A percentile compares a stretch with the other conserved stretches of the same genome.
Evolutionary conservation across 345 rosid genomes (phyloP).

Genomic region (Brassica carinata): DNA sequence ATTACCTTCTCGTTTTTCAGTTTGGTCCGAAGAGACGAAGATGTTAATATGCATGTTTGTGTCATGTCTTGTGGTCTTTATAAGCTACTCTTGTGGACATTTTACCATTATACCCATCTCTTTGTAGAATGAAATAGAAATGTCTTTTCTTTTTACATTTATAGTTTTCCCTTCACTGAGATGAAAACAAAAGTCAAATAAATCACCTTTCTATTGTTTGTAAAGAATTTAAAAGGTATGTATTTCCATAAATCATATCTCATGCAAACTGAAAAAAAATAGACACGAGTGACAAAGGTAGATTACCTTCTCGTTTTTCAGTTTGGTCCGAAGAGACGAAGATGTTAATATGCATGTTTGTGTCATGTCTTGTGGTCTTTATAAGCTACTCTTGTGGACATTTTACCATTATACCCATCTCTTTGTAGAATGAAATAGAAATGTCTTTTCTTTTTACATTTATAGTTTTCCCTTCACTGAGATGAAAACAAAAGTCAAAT

Average conservation of each 20-base stretch:
- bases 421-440: neutral
- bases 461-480: neutral
- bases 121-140: neutral
- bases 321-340: neutral
- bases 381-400: neutral
- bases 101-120: neutral
- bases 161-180: neutral
- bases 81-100: neutral
- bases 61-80: conserved; percentile 5
- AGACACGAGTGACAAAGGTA: neutral
- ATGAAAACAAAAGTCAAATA: neutral
- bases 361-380: conserved; percentile 5
- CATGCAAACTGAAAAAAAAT: neutral
- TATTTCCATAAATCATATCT: neutral
- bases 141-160: neutral
- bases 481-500: neutral
- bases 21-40: neutral
- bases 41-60: neutral
- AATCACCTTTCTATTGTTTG: neutral
- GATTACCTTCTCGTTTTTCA: conserved; percentile 3
- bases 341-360: neutral
- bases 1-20: conserved; percentile 4
- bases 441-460: neutral
- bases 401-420: neutral
- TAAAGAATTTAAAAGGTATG: neutral